Base-by-base conservation (phyloP, 345 rosid species). In the Syzygium jambos region DNA sequence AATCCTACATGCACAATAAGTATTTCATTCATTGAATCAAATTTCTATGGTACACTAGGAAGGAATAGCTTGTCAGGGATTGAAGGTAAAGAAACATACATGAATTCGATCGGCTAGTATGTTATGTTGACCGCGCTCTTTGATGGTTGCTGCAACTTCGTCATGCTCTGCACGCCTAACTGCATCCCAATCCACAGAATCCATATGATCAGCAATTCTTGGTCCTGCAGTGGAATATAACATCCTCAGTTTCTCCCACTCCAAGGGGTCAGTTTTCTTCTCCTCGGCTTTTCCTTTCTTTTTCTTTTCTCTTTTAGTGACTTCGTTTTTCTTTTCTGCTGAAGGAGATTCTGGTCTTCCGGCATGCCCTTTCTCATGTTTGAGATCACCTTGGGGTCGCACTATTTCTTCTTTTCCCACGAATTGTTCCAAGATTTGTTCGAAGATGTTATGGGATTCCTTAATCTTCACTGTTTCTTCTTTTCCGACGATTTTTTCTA, bases 161-260 rank as follows among this genome's bases (percentile, higher is more conserved):
- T 19, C 7, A 46, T 22, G 17, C 1, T 90, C 85, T 34, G 94
- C 92, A 82, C 86, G 23, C 52, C 94, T 91, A 51, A 93, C 94
- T 46, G 92, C 92, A 53, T 93, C 93, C 97, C 97, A 96, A 52
- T 95, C 92, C 38, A 93, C 92, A 2, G 93, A 87, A 88, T 96
- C 99, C 92, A 85, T 92, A 23, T 89, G 90, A 27, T 92, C 90
- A 1, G 22, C 11, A 16, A 55, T 84, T 57, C 92, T 90, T 56
- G 80, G 87, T 61, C 89, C 89, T 34, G 89, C 87, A 23, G 53
- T 90, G 8, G 92, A 88, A 88, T 91, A 92, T 14, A 9, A 56
- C 85, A 21, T 89, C 51, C 95, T 88, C n/a, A 93, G 17, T 46
- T 22, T 38, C 43, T 92, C 90, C 98, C 98, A 95, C 27, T 93